A percentile compares a stretch with the other conserved stretches of the same genome.
Evolutionary conservation across 2,329 filamentous ascomycete genomes (phyloP).

Genomic region (Fusarium sp.): DNA sequence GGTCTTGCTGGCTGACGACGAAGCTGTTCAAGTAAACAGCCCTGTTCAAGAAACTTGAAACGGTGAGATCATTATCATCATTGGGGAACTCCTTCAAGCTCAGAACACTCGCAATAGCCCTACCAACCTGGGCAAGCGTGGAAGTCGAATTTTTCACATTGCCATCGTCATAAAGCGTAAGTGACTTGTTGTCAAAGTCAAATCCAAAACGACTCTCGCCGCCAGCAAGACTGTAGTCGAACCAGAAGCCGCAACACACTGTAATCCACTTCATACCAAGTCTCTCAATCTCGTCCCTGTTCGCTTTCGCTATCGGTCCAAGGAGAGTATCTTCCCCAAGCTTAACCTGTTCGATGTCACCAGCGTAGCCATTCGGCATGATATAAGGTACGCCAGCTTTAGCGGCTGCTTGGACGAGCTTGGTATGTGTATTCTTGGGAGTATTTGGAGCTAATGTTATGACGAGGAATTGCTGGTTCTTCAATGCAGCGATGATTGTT

Average conservation of each 20-base stretch:
- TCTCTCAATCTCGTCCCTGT: slow-evolving; percentile 50
- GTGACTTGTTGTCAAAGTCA: slow-evolving; percentile 52
- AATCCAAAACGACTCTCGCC: slow-evolving; percentile 54
- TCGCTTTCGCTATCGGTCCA: slow-evolving; percentile 30
- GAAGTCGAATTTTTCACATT: slow-evolving; percentile 50
- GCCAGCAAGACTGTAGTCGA: slow-evolving; percentile 58
- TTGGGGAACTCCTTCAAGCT: slow-evolving; percentile 55
- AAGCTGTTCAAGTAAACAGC: slow-evolving; percentile 64
- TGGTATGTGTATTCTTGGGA: slow-evolving; percentile 53
- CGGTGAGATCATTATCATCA: slow-evolving; percentile 42
- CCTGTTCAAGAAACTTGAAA: slow-evolving; percentile 56
- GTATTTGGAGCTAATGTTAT: slow-evolving; percentile 57
- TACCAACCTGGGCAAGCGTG: slow-evolving; percentile 65
- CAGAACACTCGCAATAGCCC: slow-evolving; percentile 60
- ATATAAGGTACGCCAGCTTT: slow-evolving; percentile 61
- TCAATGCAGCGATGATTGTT: slow-evolving; percentile 58
- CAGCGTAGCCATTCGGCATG: slow-evolving; percentile 59
- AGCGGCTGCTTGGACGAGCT: slow-evolving; percentile 59
- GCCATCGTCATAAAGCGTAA: slow-evolving; percentile 60
- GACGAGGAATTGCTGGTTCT: slow-evolving; percentile 63
- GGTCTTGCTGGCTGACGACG: slow-evolving; percentile 66
- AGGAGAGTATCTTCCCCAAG: slow-evolving; percentile 43
- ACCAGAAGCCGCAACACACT: slow-evolving; percentile 65
- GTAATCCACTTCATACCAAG: slow-evolving; percentile 55
- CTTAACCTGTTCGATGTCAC: slow-evolving; percentile 43